Base-by-base conservation (phyloP, 2,329 filamentous ascomycete species). In the Paecilomyces variotii region DNA sequence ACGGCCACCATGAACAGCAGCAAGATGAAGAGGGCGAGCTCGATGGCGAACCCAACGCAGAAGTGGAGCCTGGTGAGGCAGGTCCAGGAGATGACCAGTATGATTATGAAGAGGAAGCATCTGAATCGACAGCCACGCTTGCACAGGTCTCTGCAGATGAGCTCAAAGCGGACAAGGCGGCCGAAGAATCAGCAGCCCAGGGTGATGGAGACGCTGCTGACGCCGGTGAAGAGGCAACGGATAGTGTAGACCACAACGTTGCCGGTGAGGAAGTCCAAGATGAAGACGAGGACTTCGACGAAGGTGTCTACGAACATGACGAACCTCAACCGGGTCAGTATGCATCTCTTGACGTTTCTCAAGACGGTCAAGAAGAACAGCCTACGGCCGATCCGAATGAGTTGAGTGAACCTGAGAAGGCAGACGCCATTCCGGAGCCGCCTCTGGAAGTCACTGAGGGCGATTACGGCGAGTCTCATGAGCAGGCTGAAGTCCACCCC, bases 61-160 rank as follows among this genome's bases (percentile, higher is more conserved):
- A 32, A 53, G 57, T 9, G 19, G n/a, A 45, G 5, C 6, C n/a
- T 27, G 27, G 19, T 2, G n/a, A 25, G 2, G 59, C 28, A 56
- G 60, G 11, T 56, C 53, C 58, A 5, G 53, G 57, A 19, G 65
- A 69, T 56, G 60, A 58, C 24, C 65, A 61, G 6, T 65, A 69
- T 61, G 62, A 68, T 49, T 63, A 62, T n/a, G 71, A 72, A 53
- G 68, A 62, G 51, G 67, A 65, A 27, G 62, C 56, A 3, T 70
- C 66, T n/a, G 70, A 71, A 54, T 69, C 68, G 11, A 69, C 66
- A 24, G 63, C 61, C 28, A 72, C 70, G 7, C 59, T 71, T 26
- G 61, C 63, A 35, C 63, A 67, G 14, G 39, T 63, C 9, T 63
- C 67, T 12, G 57, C 56, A 30, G 32, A 12, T 56, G 64, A 53